Evolutionary conservation across 345 rosid genomes (phyloP), one percentile per base, ranked within the genome.

Genomic region (Bretschneidera sinensis): DNA sequence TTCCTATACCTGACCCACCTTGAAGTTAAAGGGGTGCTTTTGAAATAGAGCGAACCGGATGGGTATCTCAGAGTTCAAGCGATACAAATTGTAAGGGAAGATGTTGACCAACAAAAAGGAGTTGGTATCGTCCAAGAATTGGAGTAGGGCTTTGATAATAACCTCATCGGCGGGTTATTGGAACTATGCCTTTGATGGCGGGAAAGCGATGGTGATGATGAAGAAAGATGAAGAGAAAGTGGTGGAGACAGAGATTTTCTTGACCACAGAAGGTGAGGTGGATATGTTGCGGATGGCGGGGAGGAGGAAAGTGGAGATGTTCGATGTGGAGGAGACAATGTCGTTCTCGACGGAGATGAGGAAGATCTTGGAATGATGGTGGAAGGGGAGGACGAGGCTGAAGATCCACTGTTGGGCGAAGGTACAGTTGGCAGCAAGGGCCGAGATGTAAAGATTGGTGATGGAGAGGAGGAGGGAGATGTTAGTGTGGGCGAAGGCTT

Each of bases 1-100:
- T 92, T 92, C 62, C 82, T 67, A 72, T 92, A 92, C 60, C 98
- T 67, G 0, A 89, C 94, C 13, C 97, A 86, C 96, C 53, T 89
- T 67, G 78, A 83, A 92, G 62, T 87, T 85, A 58, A 85, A 92
- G 0, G 90, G 86, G 58, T 77, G 71, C 1, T 87, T 87, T 67
- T 92, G 85, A 61, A 92, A 92, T 28, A 92, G 64, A 23, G 98
- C 91, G 51, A 89, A 92, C 10, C 95, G 97, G 0, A 92, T 39
- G 0, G 98, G 98, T 23, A 86, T 84, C 65, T 87, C 87, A 33
- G 75, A 56, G 79, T 78, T 76, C 14, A 85, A 68, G 2, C 91
- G 68, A 61, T 85, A 92, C 72, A 89, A 56, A 60, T 89, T 87
- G 79, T 92, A 92, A 0, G 98, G 98, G 45, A 77, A 89, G 57